These are phyloP conservation scores for Kluyveromyces starmeri DNA, from an alignment of 805 yeast species.

Conservation along the genomic window DNA sequence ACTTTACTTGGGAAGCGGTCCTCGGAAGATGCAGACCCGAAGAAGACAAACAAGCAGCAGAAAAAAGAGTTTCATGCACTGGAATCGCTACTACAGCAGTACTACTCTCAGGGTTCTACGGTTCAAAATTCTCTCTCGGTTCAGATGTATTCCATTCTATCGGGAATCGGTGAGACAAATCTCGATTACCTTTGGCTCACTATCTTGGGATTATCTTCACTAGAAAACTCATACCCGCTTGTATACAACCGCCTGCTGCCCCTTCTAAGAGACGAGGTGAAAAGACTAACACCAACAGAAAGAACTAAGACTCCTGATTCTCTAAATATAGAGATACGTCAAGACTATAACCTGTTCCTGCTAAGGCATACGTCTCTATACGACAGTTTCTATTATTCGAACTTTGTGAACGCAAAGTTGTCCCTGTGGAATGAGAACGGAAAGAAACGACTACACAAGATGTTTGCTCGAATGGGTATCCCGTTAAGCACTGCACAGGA, in stretches of 20 bases:
- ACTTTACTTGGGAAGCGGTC: constrained; percentile 17
- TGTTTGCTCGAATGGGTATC: constrained; percentile 96
- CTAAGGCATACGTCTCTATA: constrained; percentile 90
- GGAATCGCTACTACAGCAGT: constrained; percentile 56
- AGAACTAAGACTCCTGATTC: constrained; percentile 33
- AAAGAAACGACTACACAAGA: constrained; percentile 69
- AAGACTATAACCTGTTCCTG: constrained; percentile 78
- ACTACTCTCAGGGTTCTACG: constrained; percentile 79
- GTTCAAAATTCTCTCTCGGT: constrained; percentile 66
- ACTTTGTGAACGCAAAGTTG: constrained; percentile 80
- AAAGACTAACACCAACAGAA: constrained; percentile 45
- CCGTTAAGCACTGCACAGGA: constrained; percentile 83
- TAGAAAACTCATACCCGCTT: constrained; percentile 63
- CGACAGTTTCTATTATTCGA: constrained; percentile 84
- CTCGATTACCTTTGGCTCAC: constrained; percentile 72
- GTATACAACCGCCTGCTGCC: constrained; percentile 69
- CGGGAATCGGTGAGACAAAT: constrained; percentile 75
- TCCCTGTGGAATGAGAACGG: constrained; percentile 91
- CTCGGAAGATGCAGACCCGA: constrained; percentile 16
- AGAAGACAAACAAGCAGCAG: constrained; percentile 31
- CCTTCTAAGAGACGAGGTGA: constrained; percentile 72
- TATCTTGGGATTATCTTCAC: constrained; percentile 78
- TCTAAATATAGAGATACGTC: constrained; percentile 52
- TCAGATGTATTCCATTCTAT: constrained; percentile 69
- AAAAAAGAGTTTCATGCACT: constrained; percentile 36